These are phyloP conservation scores for Erythrophleum fordii DNA, from an alignment of 306 rosid species.

Conservation along the genomic window DNA sequence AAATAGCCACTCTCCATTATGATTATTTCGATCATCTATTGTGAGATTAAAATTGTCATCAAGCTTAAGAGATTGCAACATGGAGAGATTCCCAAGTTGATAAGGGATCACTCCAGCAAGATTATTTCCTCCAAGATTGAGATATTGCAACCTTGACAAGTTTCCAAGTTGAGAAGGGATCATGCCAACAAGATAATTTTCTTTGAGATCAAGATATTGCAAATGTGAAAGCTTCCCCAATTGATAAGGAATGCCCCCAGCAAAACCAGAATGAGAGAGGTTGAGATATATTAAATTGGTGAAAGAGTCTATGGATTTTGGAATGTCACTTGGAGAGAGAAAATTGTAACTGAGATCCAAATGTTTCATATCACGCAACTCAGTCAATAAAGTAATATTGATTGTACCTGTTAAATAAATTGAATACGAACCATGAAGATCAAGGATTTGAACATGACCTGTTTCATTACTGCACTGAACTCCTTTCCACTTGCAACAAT, in stretches of 20 bases:
- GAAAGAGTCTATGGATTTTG: background rate
- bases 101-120: background rate
- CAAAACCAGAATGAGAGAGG: too few relatives aligned
- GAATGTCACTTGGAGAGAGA: background rate
- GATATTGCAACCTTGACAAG: background rate
- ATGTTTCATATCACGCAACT: background rate
- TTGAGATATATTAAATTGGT: background rate
- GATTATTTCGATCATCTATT: background rate
- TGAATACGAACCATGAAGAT: constrained; percentile 11
- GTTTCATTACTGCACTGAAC: constrained; percentile 27
- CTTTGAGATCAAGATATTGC: background rate
- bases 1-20: background rate
- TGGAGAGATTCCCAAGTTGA: constrained; percentile 11
- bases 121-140: background rate
- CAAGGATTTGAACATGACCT: background rate
- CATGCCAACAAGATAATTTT: background rate
- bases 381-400: background rate
- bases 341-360: constrained; percentile 13
- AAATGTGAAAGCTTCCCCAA: too few relatives aligned
- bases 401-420: background rate
- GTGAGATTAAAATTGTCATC: background rate
- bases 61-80: constrained; percentile 3
- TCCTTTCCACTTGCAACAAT: constrained; percentile 38
- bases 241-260: too few relatives aligned
- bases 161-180: background rate